Evolutionary conservation across 495 filamentous ascomycete genomes (phyloP).

Genomic region (Acidomyces sp.): DNA sequence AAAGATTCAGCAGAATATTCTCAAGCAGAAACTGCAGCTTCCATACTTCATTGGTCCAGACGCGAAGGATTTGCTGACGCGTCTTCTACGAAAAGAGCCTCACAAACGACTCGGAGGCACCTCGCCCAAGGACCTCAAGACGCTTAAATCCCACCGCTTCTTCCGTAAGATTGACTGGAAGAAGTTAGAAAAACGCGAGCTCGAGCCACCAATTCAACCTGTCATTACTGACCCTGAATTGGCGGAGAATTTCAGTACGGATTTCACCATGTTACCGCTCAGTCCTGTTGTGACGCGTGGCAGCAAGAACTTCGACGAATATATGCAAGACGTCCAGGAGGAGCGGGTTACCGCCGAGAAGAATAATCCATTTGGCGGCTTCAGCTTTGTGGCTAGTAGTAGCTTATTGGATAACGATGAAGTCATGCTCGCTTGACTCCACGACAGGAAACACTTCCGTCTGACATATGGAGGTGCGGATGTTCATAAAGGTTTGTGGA

Average conservation of each 20-base stretch:
- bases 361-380: constrained; percentile 82
- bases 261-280: constrained; percentile 75
- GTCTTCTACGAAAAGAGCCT: constrained; percentile 82
- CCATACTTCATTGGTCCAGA: constrained; percentile 82
- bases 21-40: constrained; percentile 73
- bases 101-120: constrained; percentile 72
- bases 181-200: constrained; percentile 59
- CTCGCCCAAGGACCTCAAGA: constrained; percentile 74
- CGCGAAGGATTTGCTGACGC: constrained; percentile 81
- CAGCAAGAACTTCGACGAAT: constrained; percentile 36
- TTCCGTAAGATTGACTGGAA: constrained; percentile 94
- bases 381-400: constrained; percentile 84
- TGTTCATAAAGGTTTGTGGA: too few relatives aligned
- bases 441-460: too few relatives aligned
- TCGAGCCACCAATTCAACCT: constrained; percentile 77
- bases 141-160: constrained; percentile 87
- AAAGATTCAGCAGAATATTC: constrained; percentile 85
- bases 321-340: constrained; percentile 19
- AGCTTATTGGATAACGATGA: constrained; percentile 52
- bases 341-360: constrained; percentile 34
- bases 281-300: constrained; percentile 66
- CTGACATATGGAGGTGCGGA: too few relatives aligned
- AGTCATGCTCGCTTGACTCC: constrained; percentile 17
- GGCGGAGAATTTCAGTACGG: constrained; percentile 82
- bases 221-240: constrained; percentile 87